phyloP scores from a whole-genome alignment of 2,329 filamentous ascomycete species.

The Bipolaris oryzae region DNA sequence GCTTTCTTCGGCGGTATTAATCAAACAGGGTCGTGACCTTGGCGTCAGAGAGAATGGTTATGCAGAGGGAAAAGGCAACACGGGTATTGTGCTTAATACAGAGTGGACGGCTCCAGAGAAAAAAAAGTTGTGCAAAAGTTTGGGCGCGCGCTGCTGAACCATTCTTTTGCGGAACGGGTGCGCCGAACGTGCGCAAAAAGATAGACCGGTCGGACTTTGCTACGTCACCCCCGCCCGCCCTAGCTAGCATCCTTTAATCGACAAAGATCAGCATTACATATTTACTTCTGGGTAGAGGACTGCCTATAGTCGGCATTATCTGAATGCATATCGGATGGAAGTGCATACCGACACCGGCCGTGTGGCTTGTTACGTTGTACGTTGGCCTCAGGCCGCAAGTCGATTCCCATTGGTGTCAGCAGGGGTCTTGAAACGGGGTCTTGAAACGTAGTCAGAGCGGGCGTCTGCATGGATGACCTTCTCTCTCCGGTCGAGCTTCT shows the following conservation, averaged over 20 bases:
- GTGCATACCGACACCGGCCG: not conserved
- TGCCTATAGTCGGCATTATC: not conserved
- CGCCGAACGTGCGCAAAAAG: conserved; percentile 13
- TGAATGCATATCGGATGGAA: not conserved
- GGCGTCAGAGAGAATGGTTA: too few species aligned
- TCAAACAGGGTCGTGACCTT: not conserved
- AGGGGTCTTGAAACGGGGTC: conserved; percentile 45
- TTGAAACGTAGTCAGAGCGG: conserved; percentile 43
- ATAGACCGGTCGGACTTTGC: conserved; percentile 1
- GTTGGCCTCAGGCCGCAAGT: conserved; percentile 29
- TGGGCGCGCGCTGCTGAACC: not conserved
- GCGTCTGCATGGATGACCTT: conserved; percentile 44
- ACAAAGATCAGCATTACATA: not conserved
- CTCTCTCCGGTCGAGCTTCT: conserved; percentile 18
- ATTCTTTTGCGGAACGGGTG: conserved; percentile 8
- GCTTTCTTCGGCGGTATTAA: conserved; percentile 1
- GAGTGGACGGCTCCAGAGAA: not conserved
- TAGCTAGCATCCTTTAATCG: not conserved
- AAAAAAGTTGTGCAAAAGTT: conserved; percentile 20
- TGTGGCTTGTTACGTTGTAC: not conserved
- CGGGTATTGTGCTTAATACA: too few species aligned
- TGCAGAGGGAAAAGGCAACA: too few species aligned
- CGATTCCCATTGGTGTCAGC: conserved; percentile 37
- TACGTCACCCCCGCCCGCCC: conserved; percentile 11
- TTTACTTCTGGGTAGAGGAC: too few species aligned